phyloP scores from a whole-genome alignment of 108 stramenopile genomes.

The Fragilariopsis cylindrus region DNA sequence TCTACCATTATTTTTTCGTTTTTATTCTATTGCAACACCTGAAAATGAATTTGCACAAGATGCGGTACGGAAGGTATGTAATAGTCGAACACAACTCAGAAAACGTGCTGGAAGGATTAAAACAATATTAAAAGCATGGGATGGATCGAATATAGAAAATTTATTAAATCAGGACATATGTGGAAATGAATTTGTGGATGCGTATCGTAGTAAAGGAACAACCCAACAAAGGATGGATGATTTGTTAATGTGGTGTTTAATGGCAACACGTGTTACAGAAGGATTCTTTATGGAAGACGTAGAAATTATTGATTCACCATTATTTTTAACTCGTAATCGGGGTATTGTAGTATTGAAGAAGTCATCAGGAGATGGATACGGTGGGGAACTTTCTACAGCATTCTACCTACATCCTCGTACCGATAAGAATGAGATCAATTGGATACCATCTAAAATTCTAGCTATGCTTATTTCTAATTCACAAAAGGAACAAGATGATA shows the following conservation, averaged over 20 bases:
- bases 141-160: constrained; percentile 13
- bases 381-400: constrained; percentile 15
- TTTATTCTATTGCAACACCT: constrained; percentile 39
- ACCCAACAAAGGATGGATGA: constrained; percentile 18
- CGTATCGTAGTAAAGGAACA: constrained; percentile 9
- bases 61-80: constrained; percentile 17
- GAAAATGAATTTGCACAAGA: constrained; percentile 21
- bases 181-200: constrained; percentile 27
- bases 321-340: constrained; percentile 20
- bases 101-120: constrained; percentile 14
- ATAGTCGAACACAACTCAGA: constrained; percentile 20
- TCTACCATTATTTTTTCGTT: constrained; percentile 37
- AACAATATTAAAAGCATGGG: constrained; percentile 27
- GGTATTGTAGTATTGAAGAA: constrained; percentile 24
- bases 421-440: constrained; percentile 10
- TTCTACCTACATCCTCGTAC: constrained; percentile 35
- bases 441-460: constrained; percentile 21
- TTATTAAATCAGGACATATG: constrained; percentile 24
- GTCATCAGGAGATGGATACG: constrained; percentile 3
- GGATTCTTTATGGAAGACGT: constrained; percentile 34
- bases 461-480: constrained; percentile 15
- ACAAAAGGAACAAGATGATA: constrained; percentile 10
- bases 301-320: constrained; percentile 30
- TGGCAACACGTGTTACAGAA: constrained; percentile 24
- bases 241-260: constrained; percentile 39